phyloP scores from a whole-genome alignment of 2,329 filamentous ascomycete species.

The Aspergillus ruber region DNA sequence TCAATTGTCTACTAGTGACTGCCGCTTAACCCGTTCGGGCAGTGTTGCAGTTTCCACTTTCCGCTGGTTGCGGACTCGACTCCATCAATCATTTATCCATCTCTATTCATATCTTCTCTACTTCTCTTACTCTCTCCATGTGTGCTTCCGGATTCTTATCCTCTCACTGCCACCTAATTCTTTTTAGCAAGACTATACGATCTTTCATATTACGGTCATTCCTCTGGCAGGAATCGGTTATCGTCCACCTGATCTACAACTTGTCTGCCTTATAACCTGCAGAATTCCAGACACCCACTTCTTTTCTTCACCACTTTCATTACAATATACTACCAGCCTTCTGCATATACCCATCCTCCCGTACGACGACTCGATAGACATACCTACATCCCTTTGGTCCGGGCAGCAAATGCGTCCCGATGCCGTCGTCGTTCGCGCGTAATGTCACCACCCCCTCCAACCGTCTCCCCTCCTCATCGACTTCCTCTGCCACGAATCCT shows the following conservation, averaged over 20 bases:
- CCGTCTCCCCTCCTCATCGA: conserved; percentile 12
- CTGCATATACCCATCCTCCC: too few species aligned
- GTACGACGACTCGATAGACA: too few species aligned
- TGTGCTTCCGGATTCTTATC: background rate
- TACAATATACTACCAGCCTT: background rate
- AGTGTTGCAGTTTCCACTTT: background rate
- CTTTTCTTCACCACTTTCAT: background rate
- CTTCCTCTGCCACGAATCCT: conserved; percentile 12
- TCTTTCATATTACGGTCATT: conserved; percentile 3
- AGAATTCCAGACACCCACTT: background rate
- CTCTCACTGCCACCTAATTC: background rate
- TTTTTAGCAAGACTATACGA: background rate
- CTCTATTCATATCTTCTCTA: background rate
- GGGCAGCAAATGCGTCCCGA: conserved; percentile 24
- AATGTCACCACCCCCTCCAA: conserved; percentile 23
- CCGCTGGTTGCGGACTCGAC: background rate
- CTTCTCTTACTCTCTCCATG: background rate
- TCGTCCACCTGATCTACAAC: background rate
- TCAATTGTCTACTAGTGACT: background rate
- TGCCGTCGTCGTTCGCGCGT: conserved; percentile 31
- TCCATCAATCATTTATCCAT: background rate
- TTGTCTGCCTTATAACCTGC: background rate
- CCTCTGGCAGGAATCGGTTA: background rate
- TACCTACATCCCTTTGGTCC: too few species aligned
- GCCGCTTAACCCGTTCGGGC: background rate